Conservation (phyloP, 1,284 basidiomycete species). For the Anthracocystis walkeri region DNA sequence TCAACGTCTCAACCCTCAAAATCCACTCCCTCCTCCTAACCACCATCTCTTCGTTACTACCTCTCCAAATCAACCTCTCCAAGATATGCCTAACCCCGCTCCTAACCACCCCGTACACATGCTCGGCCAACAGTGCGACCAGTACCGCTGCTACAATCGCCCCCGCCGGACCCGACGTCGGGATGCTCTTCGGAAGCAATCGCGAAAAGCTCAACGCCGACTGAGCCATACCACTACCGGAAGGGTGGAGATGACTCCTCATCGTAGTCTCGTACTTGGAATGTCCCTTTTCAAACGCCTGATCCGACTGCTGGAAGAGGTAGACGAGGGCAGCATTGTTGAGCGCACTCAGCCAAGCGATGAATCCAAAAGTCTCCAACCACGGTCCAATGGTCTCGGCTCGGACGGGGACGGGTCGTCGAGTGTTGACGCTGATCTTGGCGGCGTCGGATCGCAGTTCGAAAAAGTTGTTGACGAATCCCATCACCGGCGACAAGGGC, state of each 20-base stretch:
- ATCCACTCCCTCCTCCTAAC: slow-evolving; percentile 62
- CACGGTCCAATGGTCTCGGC: slow-evolving; percentile 93
- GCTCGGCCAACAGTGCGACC: slow-evolving; percentile 64
- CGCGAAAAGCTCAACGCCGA: slow-evolving; percentile 46
- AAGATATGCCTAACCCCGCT: slow-evolving; percentile 56
- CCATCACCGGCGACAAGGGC: slow-evolving; percentile 79
- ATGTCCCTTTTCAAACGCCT: slow-evolving; percentile 41
- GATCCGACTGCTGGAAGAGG: slow-evolving; percentile 54
- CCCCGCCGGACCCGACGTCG: slow-evolving; percentile 37
- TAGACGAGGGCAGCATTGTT: slow-evolving; percentile 61
- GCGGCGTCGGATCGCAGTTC: slow-evolving; percentile 93
- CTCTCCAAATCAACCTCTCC: slow-evolving; percentile 61
- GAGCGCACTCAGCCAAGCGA: slow-evolving; percentile 59
- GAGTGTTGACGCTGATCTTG: slow-evolving; percentile 88
- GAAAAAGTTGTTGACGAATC: slow-evolving; percentile 81
- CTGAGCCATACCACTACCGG: slow-evolving; percentile 7
- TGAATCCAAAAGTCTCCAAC: slow-evolving; percentile 79
- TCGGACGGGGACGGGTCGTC: slow-evolving; percentile 85
- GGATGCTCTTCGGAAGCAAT: slow-evolving; percentile 48
- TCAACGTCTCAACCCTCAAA: slow-evolving; percentile 43
- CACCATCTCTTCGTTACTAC: slow-evolving; percentile 56
- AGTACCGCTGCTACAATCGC: slow-evolving; percentile 60
- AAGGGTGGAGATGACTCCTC: slow-evolving; percentile 51
- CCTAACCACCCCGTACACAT: slow-evolving; percentile 58
- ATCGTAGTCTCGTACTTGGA: slow-evolving; percentile 54